Conservation (phyloP, 495 filamentous ascomycete species). For the Hypoxylon fragiforme region DNA sequence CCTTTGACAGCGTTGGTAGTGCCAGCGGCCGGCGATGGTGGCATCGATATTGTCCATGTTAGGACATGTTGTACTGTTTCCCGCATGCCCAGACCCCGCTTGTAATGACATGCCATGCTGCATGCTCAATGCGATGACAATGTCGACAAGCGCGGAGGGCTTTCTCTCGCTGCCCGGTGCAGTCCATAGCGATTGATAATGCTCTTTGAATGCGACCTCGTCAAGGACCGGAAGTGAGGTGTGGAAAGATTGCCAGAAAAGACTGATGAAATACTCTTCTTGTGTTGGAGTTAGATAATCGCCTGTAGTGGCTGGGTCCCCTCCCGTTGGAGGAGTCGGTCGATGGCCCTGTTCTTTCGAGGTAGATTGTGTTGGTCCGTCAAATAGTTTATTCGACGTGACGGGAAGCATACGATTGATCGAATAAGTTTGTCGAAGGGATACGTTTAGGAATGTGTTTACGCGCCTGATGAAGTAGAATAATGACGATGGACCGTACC, state of each 20-base stretch:
- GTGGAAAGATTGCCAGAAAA: constrained; percentile 54
- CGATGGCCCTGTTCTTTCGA: not conserved
- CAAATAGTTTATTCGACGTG: constrained; percentile 16
- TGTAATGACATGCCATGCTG: constrained; percentile 44
- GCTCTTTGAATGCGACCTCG: constrained; percentile 48
- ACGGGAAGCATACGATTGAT: constrained; percentile 28
- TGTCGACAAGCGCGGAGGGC: constrained; percentile 56
- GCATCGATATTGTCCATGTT: constrained; percentile 38
- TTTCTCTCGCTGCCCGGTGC: constrained; percentile 35
- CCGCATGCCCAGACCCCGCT: not conserved
- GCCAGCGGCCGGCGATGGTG: constrained; percentile 47
- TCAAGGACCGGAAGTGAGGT: constrained; percentile 42
- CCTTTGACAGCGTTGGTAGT: constrained; percentile 47
- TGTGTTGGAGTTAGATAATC: constrained; percentile 35
- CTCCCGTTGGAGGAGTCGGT: not conserved
- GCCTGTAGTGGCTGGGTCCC: not conserved
- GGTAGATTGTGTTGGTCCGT: constrained; percentile 7
- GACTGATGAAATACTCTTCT: constrained; percentile 50
- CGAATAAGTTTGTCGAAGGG: constrained; percentile 36
- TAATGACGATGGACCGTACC: constrained; percentile 47
- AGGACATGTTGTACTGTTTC: not conserved
- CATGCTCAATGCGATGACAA: constrained; percentile 57
- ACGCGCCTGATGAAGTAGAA: constrained; percentile 48
- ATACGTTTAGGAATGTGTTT: constrained; percentile 36
- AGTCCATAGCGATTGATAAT: constrained; percentile 54